A percentile compares a stretch with the other conserved stretches of the same genome.
Conservation (phyloP, 805 yeast genomes). For the Torulaspora delbrueckii region DNA sequence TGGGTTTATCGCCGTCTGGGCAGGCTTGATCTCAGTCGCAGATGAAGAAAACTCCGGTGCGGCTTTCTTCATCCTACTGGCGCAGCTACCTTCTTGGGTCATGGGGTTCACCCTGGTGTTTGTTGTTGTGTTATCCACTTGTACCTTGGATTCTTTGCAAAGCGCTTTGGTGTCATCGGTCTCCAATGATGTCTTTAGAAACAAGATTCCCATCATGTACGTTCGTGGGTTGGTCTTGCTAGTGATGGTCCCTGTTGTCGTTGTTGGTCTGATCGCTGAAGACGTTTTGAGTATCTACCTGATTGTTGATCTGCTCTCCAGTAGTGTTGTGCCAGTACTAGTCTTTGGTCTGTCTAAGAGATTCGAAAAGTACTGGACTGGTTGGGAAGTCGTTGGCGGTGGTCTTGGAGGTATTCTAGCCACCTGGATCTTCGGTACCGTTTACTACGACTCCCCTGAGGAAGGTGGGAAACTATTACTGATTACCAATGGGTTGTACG, state of each 20-base stretch:
- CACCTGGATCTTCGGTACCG: slow-evolving; percentile 78
- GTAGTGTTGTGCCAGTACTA: slow-evolving; percentile 79
- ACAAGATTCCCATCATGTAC: slow-evolving; percentile 61
- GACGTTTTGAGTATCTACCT: slow-evolving; percentile 81
- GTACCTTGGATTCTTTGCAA: slow-evolving; percentile 85
- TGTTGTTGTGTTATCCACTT: slow-evolving; percentile 68
- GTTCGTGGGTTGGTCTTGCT: slow-evolving; percentile 66
- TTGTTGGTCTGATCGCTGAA: slow-evolving; percentile 79
- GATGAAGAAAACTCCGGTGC: slow-evolving; percentile 50
- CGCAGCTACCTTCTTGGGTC: slow-evolving; percentile 79
- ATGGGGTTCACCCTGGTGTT: slow-evolving; percentile 78
- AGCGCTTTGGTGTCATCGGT: slow-evolving; percentile 84
- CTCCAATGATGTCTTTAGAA: slow-evolving; percentile 85
- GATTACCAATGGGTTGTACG: slow-evolving; percentile 75
- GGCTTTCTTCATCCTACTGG: slow-evolving; percentile 67
- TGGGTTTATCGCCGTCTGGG: slow-evolving; percentile 89
- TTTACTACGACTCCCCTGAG: slow-evolving; percentile 65
- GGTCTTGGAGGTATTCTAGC: slow-evolving; percentile 78
- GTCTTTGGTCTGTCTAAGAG: slow-evolving; percentile 68
- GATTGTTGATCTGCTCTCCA: slow-evolving; percentile 85
- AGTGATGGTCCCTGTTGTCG: slow-evolving; percentile 81
- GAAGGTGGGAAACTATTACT: slow-evolving; percentile 75
- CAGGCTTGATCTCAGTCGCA: slow-evolving; percentile 52
- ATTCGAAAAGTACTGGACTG: slow-evolving; percentile 61
- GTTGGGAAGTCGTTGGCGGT: slow-evolving; percentile 76